Conservation (phyloP, 306 rosid species). For the Acacia crassicarpa region DNA sequence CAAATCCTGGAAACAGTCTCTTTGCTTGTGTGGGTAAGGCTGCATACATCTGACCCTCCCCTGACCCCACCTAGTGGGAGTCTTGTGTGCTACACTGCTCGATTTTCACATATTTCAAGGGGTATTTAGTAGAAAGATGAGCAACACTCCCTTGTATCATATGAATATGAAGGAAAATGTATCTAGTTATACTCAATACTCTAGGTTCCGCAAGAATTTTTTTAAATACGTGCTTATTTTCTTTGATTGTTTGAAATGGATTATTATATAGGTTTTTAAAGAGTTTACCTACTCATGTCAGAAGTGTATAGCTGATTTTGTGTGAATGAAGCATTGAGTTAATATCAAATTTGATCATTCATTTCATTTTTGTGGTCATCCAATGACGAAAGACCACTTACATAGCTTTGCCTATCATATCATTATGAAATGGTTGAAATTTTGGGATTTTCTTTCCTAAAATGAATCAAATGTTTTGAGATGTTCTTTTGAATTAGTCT, state of each 20-base stretch:
- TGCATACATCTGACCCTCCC: no score
- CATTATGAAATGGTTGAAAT: background rate
- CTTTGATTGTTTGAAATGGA: constrained; percentile 10
- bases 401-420: background rate
- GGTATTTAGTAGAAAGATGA: background rate
- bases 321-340: constrained; percentile 10
- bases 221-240: constrained; percentile 5
- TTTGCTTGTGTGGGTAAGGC: no score
- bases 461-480: constrained; percentile 11
- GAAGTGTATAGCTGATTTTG: constrained; percentile 18
- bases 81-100: no score
- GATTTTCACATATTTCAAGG: background rate
- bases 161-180: background rate
- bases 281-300: background rate
- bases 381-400: background rate
- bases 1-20: no score
- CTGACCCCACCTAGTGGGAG: no score
- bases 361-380: constrained; percentile 2
- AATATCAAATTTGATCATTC: constrained; percentile 9
- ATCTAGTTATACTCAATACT: background rate
- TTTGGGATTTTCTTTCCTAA: background rate
- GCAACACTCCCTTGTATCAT: background rate
- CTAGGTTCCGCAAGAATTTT: background rate
- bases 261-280: constrained; percentile 8
- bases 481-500: background rate